Base-by-base conservation (phyloP, 2,329 filamentous ascomycete species). In the Colletotrichum aenigma region DNA sequence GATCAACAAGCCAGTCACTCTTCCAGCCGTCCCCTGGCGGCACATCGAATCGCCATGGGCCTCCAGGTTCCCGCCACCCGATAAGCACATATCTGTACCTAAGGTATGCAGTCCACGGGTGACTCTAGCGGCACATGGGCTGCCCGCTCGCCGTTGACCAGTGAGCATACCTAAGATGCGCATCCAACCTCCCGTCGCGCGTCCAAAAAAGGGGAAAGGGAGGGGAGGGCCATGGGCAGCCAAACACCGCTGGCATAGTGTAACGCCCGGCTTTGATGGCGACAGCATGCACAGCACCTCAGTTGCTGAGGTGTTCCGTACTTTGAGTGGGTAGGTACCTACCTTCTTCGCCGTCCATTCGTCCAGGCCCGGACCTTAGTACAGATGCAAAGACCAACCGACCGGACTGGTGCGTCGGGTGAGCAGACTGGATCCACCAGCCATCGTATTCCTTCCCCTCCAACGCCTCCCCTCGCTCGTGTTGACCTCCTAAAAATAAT, bases 401-500 rank as follows among this genome's bases (percentile, higher is more conserved):
- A 26, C 32, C 15, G 43, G 16, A 21, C 34, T 72, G 52, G 52
- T 60, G 65, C 56, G 62, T 70, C 58, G 38, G 56, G 28, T 62
- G 56, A 70, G 36, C n/a, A 38, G 36, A 58, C 58, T 30, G 61
- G 69, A 48, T 72, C 73, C 73, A 75, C 73, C 55, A 26, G 61
- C 28, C 69, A 75, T 75, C 73, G 73, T 75, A 75, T 75, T 75
- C 62, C 69, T 75, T 38, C 52, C 71, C 66, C 66, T 36, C 52
- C 70, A 48, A 28, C 61, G 16, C 43, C 69, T 30, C 70, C 62
- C 24, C 52, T 70, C 58, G 30, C 69, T 75, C 73, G 73, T 75
- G 69, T 75, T 75, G 69, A 43, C 69, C 32, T 66, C 55, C 73
- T 75, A 75, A 75, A 75, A 75, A 75, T 75, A 75, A 72, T 70